Base-by-base conservation (phyloP, 164 flowering plant species). In the Macadamia integrifolia region DNA sequence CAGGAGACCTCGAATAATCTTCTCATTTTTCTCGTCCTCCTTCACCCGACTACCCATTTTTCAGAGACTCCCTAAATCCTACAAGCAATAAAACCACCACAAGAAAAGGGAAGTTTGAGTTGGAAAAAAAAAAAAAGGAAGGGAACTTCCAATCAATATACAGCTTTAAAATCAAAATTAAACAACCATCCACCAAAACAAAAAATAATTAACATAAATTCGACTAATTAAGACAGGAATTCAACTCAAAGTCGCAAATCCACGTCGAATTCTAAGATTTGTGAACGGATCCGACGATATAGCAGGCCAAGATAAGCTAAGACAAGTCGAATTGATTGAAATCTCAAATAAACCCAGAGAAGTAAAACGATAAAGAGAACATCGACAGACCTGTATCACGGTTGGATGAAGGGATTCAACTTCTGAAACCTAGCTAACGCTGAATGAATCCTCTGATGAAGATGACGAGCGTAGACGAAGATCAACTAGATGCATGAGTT, bases 11-110 rank as follows among this genome's bases (percentile, higher is more conserved):
- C 99, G 85, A 67, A 94, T 94, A 62, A 81, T 80, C 71, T 86
- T 83, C 81, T 94, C 99, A 60, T 90, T 89, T 71, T 82, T 92
- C 80, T 94, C 98, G 31, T 91, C 98, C 60, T 93, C 98, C 79
- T 85, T 93, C 77, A 86, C 15, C 63, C 93, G 80, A 82, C 57
- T 90, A 32, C 91, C 91, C 99, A 94, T 94, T 71, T 53, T 17
- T 53, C 57, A 13, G 17, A 53, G 6, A 53, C 57, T 43, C 62
- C 15, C 66, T 46, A 8, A 29, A 35, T 35, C 50, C 50, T 11
- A 46, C 1, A 9, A 69, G 9, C 31, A 46, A 40, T 32, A 42
- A 63, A 14, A 31, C 13, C 43, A 28, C 40, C 12, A n/a, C 11
- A 50, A 1, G 1, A 23, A 63, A 58, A n/a, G 43, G 31, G 14